phyloP scores from a whole-genome alignment of 2,329 filamentous ascomycete species.

The Lachnellula arida region DNA sequence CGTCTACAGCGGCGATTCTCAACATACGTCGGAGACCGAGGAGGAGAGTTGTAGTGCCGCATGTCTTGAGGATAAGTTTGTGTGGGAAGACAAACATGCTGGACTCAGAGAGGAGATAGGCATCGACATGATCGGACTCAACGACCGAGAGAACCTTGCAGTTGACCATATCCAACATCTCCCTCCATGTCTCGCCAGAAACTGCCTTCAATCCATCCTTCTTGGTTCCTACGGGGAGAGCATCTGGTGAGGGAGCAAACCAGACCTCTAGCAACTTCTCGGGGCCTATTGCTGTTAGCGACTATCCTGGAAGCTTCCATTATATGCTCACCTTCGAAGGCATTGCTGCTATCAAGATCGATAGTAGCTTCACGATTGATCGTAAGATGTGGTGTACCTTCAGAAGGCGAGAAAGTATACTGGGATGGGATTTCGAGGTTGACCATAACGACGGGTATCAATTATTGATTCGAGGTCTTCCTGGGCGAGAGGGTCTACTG shows the following conservation, averaged over 20 bases:
- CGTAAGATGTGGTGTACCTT: conserved; percentile 82
- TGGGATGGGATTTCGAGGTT: conserved; percentile 73
- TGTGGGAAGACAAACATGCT: conserved; percentile 99
- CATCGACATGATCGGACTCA: conserved; percentile 89
- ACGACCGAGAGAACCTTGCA: conserved; percentile 97
- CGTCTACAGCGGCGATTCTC: conserved; percentile 81
- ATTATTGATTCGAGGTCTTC: conserved; percentile 1
- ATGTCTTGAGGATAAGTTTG: conserved; percentile 98
- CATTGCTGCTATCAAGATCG: conserved; percentile 90
- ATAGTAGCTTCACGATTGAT: conserved; percentile 95
- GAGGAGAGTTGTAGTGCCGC: conserved; percentile 90
- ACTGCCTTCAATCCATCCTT: conserved; percentile 83
- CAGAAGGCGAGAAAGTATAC: conserved; percentile 78
- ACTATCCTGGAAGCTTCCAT: background rate
- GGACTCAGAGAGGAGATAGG: conserved; percentile 94
- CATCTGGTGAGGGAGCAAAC: conserved; percentile 78
- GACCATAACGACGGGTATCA: conserved; percentile 62
- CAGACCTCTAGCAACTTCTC: conserved; percentile 98
- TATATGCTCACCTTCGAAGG: conserved; percentile 74
- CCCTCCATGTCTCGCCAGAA: conserved; percentile 79
- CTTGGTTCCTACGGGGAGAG: conserved; percentile 65
- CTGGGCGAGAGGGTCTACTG: conserved; percentile 12
- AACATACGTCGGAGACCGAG: conserved; percentile 85
- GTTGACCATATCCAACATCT: conserved; percentile 96
- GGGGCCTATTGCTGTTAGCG: conserved; percentile 54